Conservation (phyloP, 331 rosid genomes). For the Acacia pycnantha region DNA sequence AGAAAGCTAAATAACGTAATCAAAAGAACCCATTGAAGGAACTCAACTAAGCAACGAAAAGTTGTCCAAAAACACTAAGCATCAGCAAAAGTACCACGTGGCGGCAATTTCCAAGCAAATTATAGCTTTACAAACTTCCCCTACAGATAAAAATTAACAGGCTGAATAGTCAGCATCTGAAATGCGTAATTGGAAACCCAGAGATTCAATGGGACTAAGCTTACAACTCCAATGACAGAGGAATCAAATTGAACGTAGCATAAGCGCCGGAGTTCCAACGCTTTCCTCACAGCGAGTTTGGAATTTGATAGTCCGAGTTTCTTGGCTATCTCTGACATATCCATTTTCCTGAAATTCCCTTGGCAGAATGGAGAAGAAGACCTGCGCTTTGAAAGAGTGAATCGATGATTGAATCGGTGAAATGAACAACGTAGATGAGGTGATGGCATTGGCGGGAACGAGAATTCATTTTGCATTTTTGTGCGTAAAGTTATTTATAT, state of each 20-base stretch:
- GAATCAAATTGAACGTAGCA: constrained; percentile 81
- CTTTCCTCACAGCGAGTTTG: constrained; percentile 59
- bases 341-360: constrained; percentile 43
- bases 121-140: constrained; percentile 79
- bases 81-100: constrained; percentile 33
- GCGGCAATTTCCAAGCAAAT: constrained; percentile 90
- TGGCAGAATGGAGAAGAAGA: background rate
- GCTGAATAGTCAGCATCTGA: background rate
- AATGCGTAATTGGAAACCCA: background rate
- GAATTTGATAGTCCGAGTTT: too few relatives aligned
- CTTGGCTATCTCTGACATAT: constrained; percentile 59
- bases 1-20: background rate
- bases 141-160: constrained; percentile 22
- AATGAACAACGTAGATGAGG: background rate
- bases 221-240: constrained; percentile 71
- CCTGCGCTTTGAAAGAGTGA: background rate
- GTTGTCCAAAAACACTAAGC: background rate
- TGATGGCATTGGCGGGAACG: constrained; percentile 36
- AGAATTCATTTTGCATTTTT: too few relatives aligned
- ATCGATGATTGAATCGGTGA: background rate
- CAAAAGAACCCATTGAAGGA: background rate
- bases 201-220: constrained; percentile 1
- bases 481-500: too few relatives aligned
- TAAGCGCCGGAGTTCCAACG: constrained; percentile 80
- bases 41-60: background rate